Evolutionary conservation across 2,329 filamentous ascomycete species (phyloP).

Genomic region (Colletotrichum camelliae): DNA sequence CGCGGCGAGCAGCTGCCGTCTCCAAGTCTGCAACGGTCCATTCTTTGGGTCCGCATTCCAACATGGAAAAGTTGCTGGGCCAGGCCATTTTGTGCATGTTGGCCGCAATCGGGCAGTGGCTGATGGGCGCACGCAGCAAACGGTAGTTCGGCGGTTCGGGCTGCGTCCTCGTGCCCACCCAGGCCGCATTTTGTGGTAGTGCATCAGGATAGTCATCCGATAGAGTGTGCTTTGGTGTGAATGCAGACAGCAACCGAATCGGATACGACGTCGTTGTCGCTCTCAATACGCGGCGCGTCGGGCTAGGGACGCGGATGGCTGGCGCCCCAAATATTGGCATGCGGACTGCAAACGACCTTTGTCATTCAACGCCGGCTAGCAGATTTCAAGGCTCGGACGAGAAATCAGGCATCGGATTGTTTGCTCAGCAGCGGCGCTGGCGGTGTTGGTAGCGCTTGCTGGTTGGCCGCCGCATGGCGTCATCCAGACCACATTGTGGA

Average conservation of each 20-base stretch:
- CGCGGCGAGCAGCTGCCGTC: not conserved
- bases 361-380: not conserved
- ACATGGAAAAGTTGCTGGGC: not conserved
- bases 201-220: not conserved
- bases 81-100: not conserved
- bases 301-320: not conserved
- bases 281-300: not conserved
- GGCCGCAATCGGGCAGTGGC: not conserved
- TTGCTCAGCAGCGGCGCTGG: not conserved
- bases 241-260: not conserved
- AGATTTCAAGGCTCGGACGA: not conserved
- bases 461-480: not conserved
- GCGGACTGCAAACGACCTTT: not conserved
- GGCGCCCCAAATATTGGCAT: not conserved
- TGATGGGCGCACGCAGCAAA: not conserved
- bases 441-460: too few species aligned
- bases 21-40: slow-evolving; percentile 17
- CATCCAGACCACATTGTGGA: not conserved
- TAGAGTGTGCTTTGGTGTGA: not conserved
- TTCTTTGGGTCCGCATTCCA: slow-evolving; percentile 9
- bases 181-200: not conserved
- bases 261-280: not conserved
- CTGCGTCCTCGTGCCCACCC: not conserved
- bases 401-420: not conserved
- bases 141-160: not conserved